phyloP scores from a whole-genome alignment of 2,329 filamentous ascomycete genomes.

The Pseudogymnoascus sp. region DNA sequence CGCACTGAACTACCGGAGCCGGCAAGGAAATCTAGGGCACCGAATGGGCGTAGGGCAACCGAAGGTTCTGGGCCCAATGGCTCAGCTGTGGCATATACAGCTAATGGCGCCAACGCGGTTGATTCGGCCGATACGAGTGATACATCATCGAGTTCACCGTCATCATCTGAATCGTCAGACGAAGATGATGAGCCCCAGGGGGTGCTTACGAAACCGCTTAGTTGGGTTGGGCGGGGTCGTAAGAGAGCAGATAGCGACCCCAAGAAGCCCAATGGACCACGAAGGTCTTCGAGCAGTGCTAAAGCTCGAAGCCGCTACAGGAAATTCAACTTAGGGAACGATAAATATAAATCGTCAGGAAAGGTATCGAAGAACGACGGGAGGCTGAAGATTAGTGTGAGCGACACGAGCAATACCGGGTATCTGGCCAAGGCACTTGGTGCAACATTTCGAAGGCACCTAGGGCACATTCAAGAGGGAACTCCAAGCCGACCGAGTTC shows the following conservation, averaged over 20 bases:
- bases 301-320: conserved; percentile 32
- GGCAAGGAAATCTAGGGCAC: not conserved
- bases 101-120: not conserved
- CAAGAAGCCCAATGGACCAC: not conserved
- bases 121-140: not conserved
- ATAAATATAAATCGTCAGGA: conserved; percentile 57
- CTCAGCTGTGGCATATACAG: not conserved
- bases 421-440: conserved; percentile 69
- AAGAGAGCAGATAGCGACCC: not conserved
- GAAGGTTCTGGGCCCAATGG: not conserved
- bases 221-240: not conserved
- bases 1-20: not conserved
- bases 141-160: not conserved
- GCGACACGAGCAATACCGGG: conserved; percentile 60
- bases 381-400: conserved; percentile 62
- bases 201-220: not conserved
- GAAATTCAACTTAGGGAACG: conserved; percentile 54
- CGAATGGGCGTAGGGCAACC: not conserved
- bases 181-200: not conserved
- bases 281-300: not conserved
- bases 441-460: conserved; percentile 50
- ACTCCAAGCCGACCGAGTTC: not conserved
- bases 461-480: conserved; percentile 25
- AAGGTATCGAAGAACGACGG: conserved; percentile 61
- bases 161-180: not conserved